Base-by-base conservation (phyloP, 1,139 yeast species). In the Pichia inconspicua region DNA sequence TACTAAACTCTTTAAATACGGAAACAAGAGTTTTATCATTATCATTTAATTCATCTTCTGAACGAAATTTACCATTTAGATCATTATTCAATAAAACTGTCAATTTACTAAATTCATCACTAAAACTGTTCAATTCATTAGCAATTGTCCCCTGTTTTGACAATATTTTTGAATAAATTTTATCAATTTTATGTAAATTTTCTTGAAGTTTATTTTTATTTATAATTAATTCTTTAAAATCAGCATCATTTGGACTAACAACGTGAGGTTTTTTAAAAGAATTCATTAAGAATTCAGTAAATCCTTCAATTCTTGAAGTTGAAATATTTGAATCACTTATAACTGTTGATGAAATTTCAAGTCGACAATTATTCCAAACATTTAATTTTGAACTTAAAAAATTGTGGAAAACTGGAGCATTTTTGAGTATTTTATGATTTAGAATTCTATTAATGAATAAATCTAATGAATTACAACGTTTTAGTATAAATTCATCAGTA, bases 271-370 rank as follows among this genome's bases (percentile, higher is more conserved):
- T 63, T 47, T 94, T 83, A 59, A 92, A 85, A 30, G 95, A 95
- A 62, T 92, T 92, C 83, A 92, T 84, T 38, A 92, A 80, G 1
- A 87, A 84, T 61, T 92, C 98, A 0, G 96, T 82, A 22, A 85
- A 67, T 9, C 82, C 71, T 44, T 84, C 94, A 53, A 83, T 36
- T 5, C 64, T 48, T 2, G 60, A 49, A 43, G 44, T 46, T 15
- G 34, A 36, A 10, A 40, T 41, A 41, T 57, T 58, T 3, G 56
- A 27, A 0, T 60, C 45, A 43, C 56, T 58, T 10, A 34, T 34
- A 7, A 34, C 15, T 8, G 5, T n/a, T n/a, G 19, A n/a, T n/a
- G 37, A 15, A 15, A 34, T 30, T 30, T 30, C 32, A 10, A 30
- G 12, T 30, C 32, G 12, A 12, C 83, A 88, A 1, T 90, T 78